Percentiles rank a stretch among this genome's conserved stretches.
phyloP scores from a whole-genome alignment of 2,329 filamentous ascomycete genomes.

The Fusarium cyanostomum region DNA sequence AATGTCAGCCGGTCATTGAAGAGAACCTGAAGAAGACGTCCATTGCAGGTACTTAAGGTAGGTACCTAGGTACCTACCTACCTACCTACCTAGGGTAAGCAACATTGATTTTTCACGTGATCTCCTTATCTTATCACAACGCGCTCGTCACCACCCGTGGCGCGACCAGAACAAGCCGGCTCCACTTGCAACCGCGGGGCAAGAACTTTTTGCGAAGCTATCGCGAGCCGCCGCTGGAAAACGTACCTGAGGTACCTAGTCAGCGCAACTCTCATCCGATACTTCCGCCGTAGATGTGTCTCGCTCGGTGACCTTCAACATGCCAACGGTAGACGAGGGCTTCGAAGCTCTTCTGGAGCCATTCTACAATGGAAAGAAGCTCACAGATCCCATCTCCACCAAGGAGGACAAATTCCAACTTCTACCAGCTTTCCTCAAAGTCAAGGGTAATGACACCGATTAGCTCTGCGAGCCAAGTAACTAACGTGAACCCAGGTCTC shows the following conservation, averaged over 20 bases:
- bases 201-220: conserved; percentile 48
- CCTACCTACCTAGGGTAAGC: too few species aligned
- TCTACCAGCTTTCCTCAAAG: conserved; percentile 95
- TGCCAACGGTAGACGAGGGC: conserved; percentile 68
- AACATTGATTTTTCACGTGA: conserved; percentile 33
- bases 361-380: conserved; percentile 74
- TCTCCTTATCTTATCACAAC: conserved; percentile 18
- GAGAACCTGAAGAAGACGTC: too few species aligned
- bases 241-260: conserved; percentile 38
- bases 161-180: conserved; percentile 34
- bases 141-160: conserved; percentile 45
- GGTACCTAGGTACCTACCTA: too few species aligned
- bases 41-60: too few species aligned
- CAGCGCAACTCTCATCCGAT: conserved; percentile 21
- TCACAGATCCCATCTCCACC: conserved; percentile 71
- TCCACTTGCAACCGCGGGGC: conserved; percentile 44
- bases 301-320: conserved; percentile 50
- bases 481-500: conserved; percentile 61
- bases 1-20: too few species aligned
- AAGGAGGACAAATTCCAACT: conserved; percentile 95
- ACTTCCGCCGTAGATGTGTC: conserved; percentile 44
- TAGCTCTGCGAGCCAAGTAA: not conserved
- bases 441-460: conserved; percentile 71
- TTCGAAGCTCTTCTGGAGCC: conserved; percentile 74
- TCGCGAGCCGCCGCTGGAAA: conserved; percentile 36